Evolutionary conservation across 2,329 filamentous ascomycete genomes (phyloP), one percentile per base, ranked within the genome.

Genomic region (Xylaria sp.): DNA sequence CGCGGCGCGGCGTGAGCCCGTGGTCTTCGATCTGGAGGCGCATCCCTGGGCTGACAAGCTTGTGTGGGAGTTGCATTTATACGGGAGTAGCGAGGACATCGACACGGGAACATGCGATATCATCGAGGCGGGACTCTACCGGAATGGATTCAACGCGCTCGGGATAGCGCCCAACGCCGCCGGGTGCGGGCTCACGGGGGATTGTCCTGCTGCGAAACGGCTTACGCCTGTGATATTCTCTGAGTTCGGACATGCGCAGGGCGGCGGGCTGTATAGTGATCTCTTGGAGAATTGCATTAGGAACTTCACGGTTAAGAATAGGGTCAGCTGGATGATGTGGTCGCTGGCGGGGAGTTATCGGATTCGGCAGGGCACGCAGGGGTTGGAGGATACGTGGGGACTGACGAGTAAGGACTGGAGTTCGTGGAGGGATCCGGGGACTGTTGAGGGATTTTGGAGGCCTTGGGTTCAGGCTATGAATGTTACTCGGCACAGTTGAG

Each of bases 241-340:
- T 23, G 83, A 84, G 75, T 85, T 84, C 60, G 83, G 83, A 2
- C 83, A 85, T 68, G 75, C 74, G 25, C 83, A 85, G 71, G 80
- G 83, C 58, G 71, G 72, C 0, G 78, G 75, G 59, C 70, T 85
- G 27, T 80, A 84, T 72, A 81, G 81, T 62, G 79, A 82, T 69
- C 81, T 80, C n/a, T 76, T 86, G 67, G 81, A 83, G 74, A 81
- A 80, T 59, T 86, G 84, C 71, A 74, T 86, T 62, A 77, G 77
- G 37, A 79, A 81, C 18, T 86, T 80, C 75, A 84, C 84, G 18
- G 74, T 79, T 63, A 78, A 80, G 72, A 77, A 86, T 68, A 72
- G 78, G 27, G 77, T 86, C 32, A 83, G 82, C 74, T 86, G 84
- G 84, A 82, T 83, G 70, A 81, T 84, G 78, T 86, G 84, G 84